Evolutionary conservation across 2,329 filamentous ascomycete species (phyloP).

Genomic region (Pleurostoma richardsiae): DNA sequence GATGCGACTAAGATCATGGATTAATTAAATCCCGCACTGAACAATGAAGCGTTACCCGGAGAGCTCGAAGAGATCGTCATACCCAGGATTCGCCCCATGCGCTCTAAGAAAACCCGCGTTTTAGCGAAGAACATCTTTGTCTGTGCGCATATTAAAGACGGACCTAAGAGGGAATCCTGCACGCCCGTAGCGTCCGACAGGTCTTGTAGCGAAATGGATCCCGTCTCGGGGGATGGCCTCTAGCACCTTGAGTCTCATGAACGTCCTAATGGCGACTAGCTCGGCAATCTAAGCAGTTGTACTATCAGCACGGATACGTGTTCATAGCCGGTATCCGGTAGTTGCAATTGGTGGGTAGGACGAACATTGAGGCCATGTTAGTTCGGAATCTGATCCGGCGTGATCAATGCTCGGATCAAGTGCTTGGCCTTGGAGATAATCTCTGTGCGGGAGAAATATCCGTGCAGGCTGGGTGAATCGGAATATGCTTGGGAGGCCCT

Average conservation of each 20-base stretch:
- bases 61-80: background rate
- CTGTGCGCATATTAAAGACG: background rate
- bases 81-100: constrained; percentile 17
- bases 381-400: constrained; percentile 22
- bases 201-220: constrained; percentile 19
- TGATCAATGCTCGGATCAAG: constrained; percentile 18
- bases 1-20: constrained; percentile 14
- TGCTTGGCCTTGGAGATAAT: constrained; percentile 19
- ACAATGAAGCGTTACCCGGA: too few species aligned
- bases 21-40: background rate
- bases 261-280: constrained; percentile 20
- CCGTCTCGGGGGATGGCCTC: constrained; percentile 18
- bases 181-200: constrained; percentile 18
- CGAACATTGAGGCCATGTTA: constrained; percentile 25
- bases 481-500: constrained; percentile 14
- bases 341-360: background rate
- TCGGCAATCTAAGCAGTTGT: constrained; percentile 20
- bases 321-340: background rate
- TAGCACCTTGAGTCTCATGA: constrained; percentile 21
- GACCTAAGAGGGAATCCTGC: constrained; percentile 21
- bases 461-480: constrained; percentile 14
- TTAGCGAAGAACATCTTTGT: background rate
- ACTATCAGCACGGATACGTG: background rate
- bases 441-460: constrained; percentile 17
- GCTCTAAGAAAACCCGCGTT: constrained; percentile 12